Conservation (phyloP, 495 filamentous ascomycete species). For the Talaromyces stipitatus region DNA sequence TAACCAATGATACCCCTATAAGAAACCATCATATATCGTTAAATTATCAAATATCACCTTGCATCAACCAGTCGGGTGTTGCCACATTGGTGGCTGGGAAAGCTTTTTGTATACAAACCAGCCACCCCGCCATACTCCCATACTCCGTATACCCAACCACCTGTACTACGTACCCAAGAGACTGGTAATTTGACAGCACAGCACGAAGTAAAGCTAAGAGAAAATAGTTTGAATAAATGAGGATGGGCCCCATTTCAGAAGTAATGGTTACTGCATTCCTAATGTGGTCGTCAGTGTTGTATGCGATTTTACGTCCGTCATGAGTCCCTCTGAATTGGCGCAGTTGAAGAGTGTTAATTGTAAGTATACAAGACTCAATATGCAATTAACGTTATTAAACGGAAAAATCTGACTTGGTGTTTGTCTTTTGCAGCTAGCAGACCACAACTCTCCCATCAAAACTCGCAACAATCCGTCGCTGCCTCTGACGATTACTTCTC, state of each 20-base stretch:
- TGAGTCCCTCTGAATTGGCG: neutral
- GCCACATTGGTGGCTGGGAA: conserved; percentile 1
- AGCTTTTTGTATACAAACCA: neutral
- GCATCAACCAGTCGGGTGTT: neutral
- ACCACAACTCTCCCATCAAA: conserved; percentile 44
- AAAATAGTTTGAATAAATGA: neutral
- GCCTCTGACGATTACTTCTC: conserved; percentile 65
- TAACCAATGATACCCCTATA: neutral
- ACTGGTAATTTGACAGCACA: neutral
- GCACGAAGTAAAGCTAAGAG: neutral
- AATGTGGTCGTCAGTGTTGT: neutral
- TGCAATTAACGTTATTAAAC: too few species aligned
- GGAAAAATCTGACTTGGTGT: neutral
- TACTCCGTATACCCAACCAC: neutral
- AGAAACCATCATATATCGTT: neutral
- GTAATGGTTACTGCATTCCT: neutral
- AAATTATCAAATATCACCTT: neutral
- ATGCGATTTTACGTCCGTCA: neutral
- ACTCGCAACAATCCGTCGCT: conserved; percentile 52
- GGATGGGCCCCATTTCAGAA: neutral
- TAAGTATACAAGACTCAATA: too few species aligned
- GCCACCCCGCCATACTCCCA: neutral
- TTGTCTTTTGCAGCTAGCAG: conserved; percentile 32
- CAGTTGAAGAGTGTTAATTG: conserved; percentile 1
- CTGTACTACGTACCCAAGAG: neutral